Evolutionary conservation across 345 rosid genomes (phyloP).

Genomic region (Cardiospermum halicacabum): DNA sequence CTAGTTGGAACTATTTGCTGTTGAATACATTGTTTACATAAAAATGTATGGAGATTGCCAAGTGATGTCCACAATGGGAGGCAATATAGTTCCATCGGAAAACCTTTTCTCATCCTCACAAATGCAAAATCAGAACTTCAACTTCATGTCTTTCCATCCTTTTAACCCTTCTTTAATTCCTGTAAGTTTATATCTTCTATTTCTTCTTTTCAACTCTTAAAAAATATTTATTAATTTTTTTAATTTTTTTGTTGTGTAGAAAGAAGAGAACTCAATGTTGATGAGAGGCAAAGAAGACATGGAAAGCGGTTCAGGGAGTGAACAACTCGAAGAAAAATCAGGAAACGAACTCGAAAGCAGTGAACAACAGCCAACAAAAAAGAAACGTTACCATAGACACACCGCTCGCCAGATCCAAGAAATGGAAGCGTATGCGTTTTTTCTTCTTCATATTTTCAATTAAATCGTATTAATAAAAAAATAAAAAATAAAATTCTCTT

Average conservation of each 20-base stretch:
- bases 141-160: constrained; percentile 65
- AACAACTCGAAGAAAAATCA: constrained; percentile 67
- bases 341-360: constrained; percentile 54
- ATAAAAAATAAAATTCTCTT: too few species aligned
- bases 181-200: constrained; percentile 30
- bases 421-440: constrained; percentile 79
- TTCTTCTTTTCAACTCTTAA: not conserved
- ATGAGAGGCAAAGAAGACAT: constrained; percentile 57
- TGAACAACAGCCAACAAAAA: constrained; percentile 51
- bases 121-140: constrained; percentile 78
- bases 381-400: constrained; percentile 92
- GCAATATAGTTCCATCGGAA: constrained; percentile 52
- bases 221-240: not conserved
- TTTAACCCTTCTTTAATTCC: constrained; percentile 55
- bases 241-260: constrained; percentile 30
- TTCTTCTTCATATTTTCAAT: not conserved
- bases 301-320: constrained; percentile 85
- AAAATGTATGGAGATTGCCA: constrained; percentile 68
- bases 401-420: constrained; percentile 93
- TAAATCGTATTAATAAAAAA: too few species aligned
- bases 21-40: not conserved
- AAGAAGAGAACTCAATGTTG: constrained; percentile 63
- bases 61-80: constrained; percentile 64
- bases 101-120: constrained; percentile 46
- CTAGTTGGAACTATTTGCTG: constrained; percentile 11